Conservation (phyloP, 192 early-diverging fungal genomes). For the Neocallimastix lanati region DNA sequence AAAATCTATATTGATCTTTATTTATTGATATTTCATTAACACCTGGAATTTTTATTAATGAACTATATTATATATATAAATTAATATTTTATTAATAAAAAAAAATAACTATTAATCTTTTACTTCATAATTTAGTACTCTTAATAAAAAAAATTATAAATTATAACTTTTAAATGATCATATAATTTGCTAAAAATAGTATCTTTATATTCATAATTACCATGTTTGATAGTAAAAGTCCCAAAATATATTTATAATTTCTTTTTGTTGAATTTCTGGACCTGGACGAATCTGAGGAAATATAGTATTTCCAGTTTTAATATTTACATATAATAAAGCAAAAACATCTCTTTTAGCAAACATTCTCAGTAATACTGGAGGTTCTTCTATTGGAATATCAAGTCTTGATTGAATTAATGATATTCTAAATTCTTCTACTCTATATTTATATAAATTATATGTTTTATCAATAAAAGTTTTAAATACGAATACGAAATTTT, state of each 20-base stretch:
- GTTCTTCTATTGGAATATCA: slow-evolving; percentile 43
- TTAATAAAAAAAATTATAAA: too few species aligned
- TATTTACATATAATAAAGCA: slow-evolving; percentile 39
- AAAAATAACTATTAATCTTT: too few species aligned
- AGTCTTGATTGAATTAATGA: slow-evolving; percentile 30
- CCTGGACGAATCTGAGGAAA: slow-evolving; percentile 35
- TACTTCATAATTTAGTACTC: too few species aligned
- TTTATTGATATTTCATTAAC: not conserved
- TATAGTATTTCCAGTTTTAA: slow-evolving; percentile 32
- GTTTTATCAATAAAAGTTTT: slow-evolving; percentile 26
- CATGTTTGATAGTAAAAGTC: slow-evolving; percentile 26
- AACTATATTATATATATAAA: not conserved
- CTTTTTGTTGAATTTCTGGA: slow-evolving; percentile 38
- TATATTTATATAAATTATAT: slow-evolving; percentile 12
- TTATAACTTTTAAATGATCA: too few species aligned
- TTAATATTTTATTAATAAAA: not conserved
- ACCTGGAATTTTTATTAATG: not conserved
- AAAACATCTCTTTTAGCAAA: slow-evolving; percentile 45
- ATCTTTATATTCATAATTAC: slow-evolving; percentile 1
- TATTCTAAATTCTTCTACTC: slow-evolving; percentile 27
- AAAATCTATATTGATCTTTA: slow-evolving; percentile 5
- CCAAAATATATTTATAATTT: slow-evolving; percentile 34
- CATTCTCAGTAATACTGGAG: slow-evolving; percentile 29
- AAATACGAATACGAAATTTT: slow-evolving; percentile 25
- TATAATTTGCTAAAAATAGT: too few species aligned